Evolutionary conservation across 129 eudicot species (phyloP).

Genomic region (Chrysanthemum lavandulifolium): DNA sequence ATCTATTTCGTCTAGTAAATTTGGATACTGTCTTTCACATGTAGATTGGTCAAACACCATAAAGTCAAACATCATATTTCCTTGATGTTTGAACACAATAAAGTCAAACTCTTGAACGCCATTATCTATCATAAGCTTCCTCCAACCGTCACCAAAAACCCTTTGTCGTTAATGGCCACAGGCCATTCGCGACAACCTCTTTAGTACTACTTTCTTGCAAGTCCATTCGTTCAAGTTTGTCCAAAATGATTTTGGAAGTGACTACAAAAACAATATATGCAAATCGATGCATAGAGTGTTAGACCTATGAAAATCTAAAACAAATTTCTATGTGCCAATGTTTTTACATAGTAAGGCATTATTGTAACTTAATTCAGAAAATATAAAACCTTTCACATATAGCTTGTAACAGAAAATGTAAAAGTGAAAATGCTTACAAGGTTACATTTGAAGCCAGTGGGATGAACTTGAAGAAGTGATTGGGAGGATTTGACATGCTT

Average conservation of each 20-base stretch:
- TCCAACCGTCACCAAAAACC: conserved; percentile 32
- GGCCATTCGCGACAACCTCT: conserved; percentile 26
- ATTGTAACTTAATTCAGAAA: no score
- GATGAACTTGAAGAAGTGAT: conserved; percentile 30
- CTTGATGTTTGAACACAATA: conserved; percentile 34
- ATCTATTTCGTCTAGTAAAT: neutral
- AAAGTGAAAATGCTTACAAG: conserved; percentile 18
- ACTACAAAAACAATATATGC: conserved; percentile 1
- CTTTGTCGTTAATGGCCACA: conserved; percentile 7
- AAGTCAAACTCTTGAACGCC: conserved; percentile 35
- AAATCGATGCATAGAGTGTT: no score
- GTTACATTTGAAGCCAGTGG: conserved; percentile 16
- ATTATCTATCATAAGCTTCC: conserved; percentile 22
- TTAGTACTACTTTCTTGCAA: neutral
- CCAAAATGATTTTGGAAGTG: conserved; percentile 27
- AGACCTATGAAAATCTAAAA: no score
- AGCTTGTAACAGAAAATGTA: no score
- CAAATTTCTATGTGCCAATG: neutral
- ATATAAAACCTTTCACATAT: no score
- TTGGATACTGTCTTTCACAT: conserved; percentile 21
- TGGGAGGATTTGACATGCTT: conserved; percentile 15
- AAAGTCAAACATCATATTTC: conserved; percentile 30
- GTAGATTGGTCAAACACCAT: conserved; percentile 35
- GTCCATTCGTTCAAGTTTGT: neutral
- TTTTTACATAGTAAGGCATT: no score